Evolutionary conservation across 352 stramenopile genomes (phyloP).

Genomic region (Phytophthora meadii): DNA sequence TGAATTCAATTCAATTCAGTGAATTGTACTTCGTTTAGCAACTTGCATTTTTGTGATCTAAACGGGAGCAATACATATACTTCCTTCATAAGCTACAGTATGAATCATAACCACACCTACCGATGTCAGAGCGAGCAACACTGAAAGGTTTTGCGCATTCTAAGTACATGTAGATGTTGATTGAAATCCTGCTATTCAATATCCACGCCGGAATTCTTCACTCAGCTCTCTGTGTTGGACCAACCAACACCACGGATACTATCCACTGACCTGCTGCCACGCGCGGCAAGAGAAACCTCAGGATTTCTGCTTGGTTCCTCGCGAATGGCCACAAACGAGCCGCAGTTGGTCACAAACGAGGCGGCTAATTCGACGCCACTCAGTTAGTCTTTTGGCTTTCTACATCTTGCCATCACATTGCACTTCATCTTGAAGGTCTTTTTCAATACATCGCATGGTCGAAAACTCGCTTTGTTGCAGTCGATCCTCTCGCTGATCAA

Average conservation of each 20-base stretch:
- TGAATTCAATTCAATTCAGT: too few species aligned
- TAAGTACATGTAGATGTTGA: too few species aligned
- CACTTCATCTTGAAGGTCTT: background rate
- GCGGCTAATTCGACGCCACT: constrained; percentile 5
- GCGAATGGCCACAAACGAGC: constrained; percentile 21
- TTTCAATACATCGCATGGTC: background rate
- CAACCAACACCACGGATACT: too few species aligned
- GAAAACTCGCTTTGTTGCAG: background rate
- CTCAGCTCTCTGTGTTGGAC: background rate
- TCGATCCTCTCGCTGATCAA: background rate
- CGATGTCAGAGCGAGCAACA: too few species aligned
- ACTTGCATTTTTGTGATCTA: too few species aligned
- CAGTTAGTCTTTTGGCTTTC: background rate
- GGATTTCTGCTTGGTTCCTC: constrained; percentile 35
- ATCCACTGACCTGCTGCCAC: too few species aligned
- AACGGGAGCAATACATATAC: too few species aligned
- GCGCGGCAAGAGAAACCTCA: constrained; percentile 4
- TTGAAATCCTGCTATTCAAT: background rate
- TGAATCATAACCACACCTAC: too few species aligned
- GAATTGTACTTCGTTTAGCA: too few species aligned
- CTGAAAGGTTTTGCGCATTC: too few species aligned
- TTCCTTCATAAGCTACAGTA: too few species aligned
- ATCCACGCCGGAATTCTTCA: background rate
- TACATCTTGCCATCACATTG: background rate
- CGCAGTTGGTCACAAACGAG: constrained; percentile 5